Evolutionary conservation across 441 rosid genomes (phyloP).

Genomic region (Gossypium lobatum): DNA sequence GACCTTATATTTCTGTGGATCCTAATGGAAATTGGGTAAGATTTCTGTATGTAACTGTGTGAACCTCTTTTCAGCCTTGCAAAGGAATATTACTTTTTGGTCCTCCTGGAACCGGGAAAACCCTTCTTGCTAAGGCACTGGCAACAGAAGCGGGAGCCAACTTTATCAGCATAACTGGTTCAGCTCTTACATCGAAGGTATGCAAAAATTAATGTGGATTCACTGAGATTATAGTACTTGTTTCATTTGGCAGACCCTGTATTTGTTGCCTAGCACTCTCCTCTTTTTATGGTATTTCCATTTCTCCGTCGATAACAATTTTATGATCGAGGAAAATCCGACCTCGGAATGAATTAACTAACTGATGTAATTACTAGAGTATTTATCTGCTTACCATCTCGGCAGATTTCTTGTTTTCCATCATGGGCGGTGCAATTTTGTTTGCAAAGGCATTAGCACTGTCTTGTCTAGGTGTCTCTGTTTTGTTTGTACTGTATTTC

Average conservation of each 20-base stretch:
- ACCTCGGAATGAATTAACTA: neutral
- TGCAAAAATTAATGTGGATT: neutral
- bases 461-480: neutral
- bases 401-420: neutral
- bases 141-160: slow-evolving; percentile 98
- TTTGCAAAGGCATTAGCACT: neutral
- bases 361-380: neutral
- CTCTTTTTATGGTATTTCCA: neutral
- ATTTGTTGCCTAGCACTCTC: neutral
- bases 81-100: slow-evolving; percentile 96
- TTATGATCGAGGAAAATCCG: neutral
- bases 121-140: slow-evolving; percentile 93
- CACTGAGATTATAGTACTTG: neutral
- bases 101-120: slow-evolving; percentile 99
- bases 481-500: neutral
- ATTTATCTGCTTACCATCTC: neutral
- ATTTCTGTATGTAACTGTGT: slow-evolving; percentile 20
- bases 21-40: slow-evolving; percentile 1
- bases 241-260: slow-evolving; percentile 1
- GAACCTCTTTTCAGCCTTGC: slow-evolving; percentile 59
- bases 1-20: slow-evolving; percentile 1
- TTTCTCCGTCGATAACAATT: neutral
- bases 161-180: slow-evolving; percentile 94
- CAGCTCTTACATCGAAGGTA: slow-evolving; percentile 94
- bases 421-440: neutral